Base-by-base conservation (phyloP, 1,139 yeast genomes). In the Suhomyces maxii region DNA sequence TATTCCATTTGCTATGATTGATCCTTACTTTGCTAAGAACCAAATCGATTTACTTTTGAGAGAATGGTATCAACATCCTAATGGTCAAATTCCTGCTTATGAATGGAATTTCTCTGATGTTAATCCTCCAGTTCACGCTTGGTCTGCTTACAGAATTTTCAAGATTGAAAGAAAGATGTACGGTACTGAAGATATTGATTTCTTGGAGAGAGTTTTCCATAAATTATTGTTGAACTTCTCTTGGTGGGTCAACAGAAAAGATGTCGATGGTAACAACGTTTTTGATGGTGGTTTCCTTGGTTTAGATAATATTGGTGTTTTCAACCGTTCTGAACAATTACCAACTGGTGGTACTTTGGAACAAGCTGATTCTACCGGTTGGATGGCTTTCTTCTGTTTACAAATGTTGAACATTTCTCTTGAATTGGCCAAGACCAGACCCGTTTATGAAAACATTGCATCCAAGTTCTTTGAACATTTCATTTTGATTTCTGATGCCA, bases 31-130 rank as follows among this genome's bases (percentile, higher is more conserved):
- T 72, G 96, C 97, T 39, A 91, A 91, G 66, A 84, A 83, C 59
- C 97, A 91, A 68, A 77, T 91, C 55, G 96, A 88, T 64, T 73
- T 90, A 50, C 73, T 91, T 63, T 86, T 96, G 35, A 79, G 97
- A 60, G 98, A 91, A 67, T 91, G 98, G 98, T 91, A 90, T 67
- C 89, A 90, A 96, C 97, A 93, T 67, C 97, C 98, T 39, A 91
- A 91, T 64, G 98, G 98, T n/a, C 97, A 91, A 68, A 84, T 90
- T 54, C 98, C 98, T 0, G 97, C 97, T 18, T 91, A 91, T 65
- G 98, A 91, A 67, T 91, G 98, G 98, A 91, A 91, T 66, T 91
- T 91, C 60, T 78, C 89, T 53, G 98, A 91, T 65, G 97, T 93
- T 18, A 91, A 91, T 64, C 98, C 98, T 1, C 98, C 98, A 1